Conservation (phyloP, 1,284 basidiomycete genomes). For the Cutaneotrichosporon sp. region DNA sequence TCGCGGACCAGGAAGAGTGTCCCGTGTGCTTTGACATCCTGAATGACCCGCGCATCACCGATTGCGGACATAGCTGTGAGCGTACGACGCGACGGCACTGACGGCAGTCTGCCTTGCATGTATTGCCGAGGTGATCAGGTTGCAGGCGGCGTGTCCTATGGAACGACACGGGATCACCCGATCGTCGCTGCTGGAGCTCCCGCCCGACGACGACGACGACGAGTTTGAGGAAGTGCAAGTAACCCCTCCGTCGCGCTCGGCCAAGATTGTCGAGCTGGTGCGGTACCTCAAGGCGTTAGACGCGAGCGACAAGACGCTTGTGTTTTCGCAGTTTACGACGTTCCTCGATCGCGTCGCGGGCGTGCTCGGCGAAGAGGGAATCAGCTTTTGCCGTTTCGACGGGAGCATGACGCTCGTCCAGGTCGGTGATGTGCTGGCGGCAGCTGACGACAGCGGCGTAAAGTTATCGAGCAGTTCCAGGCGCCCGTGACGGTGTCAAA, state of each 20-base stretch:
- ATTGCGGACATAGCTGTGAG: constrained; percentile 63
- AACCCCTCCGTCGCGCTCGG: constrained; percentile 54
- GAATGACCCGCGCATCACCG: constrained; percentile 68
- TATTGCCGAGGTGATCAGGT: constrained; percentile 58
- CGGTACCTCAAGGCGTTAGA: constrained; percentile 61
- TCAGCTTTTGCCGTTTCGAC: constrained; percentile 71
- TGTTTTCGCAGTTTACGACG: constrained; percentile 79
- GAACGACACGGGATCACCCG: constrained; percentile 64
- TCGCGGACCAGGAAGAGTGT: constrained; percentile 80
- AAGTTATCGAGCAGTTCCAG: constrained; percentile 67
- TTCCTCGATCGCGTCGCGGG: constrained; percentile 74
- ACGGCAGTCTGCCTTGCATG: constrained; percentile 54
- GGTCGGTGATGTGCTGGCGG: constrained; percentile 16
- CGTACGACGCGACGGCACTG: not conserved
- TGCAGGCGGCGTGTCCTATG: constrained; percentile 73
- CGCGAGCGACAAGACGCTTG: constrained; percentile 68
- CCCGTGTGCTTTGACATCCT: constrained; percentile 62
- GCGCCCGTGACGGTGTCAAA: constrained; percentile 48
- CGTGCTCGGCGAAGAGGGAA: constrained; percentile 61
- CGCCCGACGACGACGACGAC: constrained; percentile 48
- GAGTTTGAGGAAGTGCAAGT: constrained; percentile 17
- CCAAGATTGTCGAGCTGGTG: constrained; percentile 74
- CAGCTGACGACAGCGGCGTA: constrained; percentile 54
- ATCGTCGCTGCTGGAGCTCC: constrained; percentile 62
- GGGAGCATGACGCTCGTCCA: constrained; percentile 70